A percentile compares a stretch with the other conserved stretches of the same genome.
Conservation (phyloP, 345 rosid species). For the Aurinia saxatilis region DNA sequence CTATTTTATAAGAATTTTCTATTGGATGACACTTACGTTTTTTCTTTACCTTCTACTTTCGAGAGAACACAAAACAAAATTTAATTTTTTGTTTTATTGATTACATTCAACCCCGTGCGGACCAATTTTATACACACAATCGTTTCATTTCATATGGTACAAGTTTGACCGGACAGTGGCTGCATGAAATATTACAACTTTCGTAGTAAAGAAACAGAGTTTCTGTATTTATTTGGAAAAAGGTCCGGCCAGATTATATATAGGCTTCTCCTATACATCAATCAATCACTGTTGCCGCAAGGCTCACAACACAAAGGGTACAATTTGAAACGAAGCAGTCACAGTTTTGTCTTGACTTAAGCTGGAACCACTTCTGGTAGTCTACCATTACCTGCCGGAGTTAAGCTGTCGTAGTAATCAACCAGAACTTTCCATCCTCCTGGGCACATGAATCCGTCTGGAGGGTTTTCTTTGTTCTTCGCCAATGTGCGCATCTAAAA, state of each 20-base stretch:
- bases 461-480: slow-evolving; percentile 86
- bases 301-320: slow-evolving; percentile 2
- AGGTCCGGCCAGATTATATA: slow-evolving; percentile 14
- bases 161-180: neutral
- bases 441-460: slow-evolving; percentile 97
- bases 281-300: slow-evolving; percentile 13
- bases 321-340: slow-evolving; percentile 3
- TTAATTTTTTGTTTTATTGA: no score
- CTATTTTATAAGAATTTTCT: no score
- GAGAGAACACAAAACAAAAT: no score
- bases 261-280: slow-evolving; percentile 20
- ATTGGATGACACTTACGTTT: no score
- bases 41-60: no score
- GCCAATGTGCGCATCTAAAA: slow-evolving; percentile 88
- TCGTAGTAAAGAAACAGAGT: neutral
- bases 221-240: slow-evolving; percentile 11
- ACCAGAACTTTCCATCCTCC: slow-evolving; percentile 93
- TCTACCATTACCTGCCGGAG: slow-evolving; percentile 42
- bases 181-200: slow-evolving; percentile 13
- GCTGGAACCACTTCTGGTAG: slow-evolving; percentile 55
- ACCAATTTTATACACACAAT: slow-evolving; percentile 10
- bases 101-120: no score
- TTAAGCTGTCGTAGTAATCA: slow-evolving; percentile 74
- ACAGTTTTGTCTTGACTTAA: slow-evolving; percentile 26
- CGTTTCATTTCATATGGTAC: slow-evolving; percentile 22